phyloP scores from a whole-genome alignment of 257 asterid species.

The Eustoma russellianum region DNA sequence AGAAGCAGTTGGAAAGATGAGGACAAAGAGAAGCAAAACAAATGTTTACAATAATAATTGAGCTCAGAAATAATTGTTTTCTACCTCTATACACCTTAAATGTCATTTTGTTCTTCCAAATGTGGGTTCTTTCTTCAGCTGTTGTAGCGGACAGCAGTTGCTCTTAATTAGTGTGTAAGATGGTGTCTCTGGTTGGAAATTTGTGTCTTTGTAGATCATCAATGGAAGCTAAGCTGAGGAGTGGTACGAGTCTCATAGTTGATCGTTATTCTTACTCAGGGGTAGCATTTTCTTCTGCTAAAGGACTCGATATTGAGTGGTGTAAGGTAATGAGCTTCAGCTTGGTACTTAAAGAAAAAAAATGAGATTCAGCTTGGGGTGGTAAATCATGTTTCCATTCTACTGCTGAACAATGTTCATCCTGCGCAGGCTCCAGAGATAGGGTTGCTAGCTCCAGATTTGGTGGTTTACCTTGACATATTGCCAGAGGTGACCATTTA shows the following conservation, averaged over 20 bases:
- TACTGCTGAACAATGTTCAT: slow-evolving; percentile 3
- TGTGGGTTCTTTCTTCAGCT: no score
- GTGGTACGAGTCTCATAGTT: slow-evolving; percentile 68
- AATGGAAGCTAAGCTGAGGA: slow-evolving; percentile 77
- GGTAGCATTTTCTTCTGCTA: slow-evolving; percentile 89
- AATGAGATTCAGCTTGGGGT: slow-evolving; percentile 4
- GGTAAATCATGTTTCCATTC: background rate
- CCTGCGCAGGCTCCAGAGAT: slow-evolving; percentile 70
- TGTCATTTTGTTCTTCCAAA: no score
- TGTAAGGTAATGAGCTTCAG: slow-evolving; percentile 52
- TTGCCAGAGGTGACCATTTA: slow-evolving; percentile 63
- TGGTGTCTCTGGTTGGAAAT: background rate
- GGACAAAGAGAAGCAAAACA: no score
- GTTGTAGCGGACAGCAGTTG: no score
- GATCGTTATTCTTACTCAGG: slow-evolving; percentile 91
- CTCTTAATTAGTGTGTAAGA: no score
- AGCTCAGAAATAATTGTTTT: no score
- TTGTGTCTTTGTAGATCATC: slow-evolving; percentile 33
- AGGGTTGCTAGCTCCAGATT: slow-evolving; percentile 89
- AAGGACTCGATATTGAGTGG: slow-evolving; percentile 81
- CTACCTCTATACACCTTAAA: no score
- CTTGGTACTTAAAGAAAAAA: no score
- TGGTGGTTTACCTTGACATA: slow-evolving; percentile 84
- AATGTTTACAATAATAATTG: no score
- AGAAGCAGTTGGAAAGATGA: no score